Conservation (phyloP, 2,329 filamentous ascomycete genomes). For the Epichloe uncinata region DNA sequence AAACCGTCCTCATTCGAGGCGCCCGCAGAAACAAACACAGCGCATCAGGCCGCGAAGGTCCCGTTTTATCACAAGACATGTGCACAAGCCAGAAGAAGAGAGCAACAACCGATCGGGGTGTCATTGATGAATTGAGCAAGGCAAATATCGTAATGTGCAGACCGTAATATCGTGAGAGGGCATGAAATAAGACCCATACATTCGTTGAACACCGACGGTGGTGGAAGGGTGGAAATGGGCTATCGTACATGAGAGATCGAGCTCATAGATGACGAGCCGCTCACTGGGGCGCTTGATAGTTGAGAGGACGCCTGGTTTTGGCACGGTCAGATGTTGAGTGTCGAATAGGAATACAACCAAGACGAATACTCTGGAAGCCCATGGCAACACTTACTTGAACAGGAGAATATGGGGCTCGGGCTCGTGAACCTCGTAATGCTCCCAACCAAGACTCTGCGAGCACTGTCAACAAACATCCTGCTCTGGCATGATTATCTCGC, state of each 20-base stretch:
- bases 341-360: not conserved
- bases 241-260: conserved; percentile 12
- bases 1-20: not conserved
- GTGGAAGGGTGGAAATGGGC: conserved; percentile 4
- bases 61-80: not conserved
- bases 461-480: not conserved
- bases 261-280: conserved; percentile 2
- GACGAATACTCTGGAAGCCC: not conserved
- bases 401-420: conserved; percentile 96
- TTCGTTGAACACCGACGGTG: conserved; percentile 7
- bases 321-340: not conserved
- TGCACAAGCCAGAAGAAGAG: not conserved
- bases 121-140: conserved; percentile 5
- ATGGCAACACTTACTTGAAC: conserved; percentile 59
- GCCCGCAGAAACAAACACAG: not conserved
- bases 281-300: conserved; percentile 61
- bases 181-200: conserved; percentile 10
- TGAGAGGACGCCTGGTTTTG: conserved; percentile 58
- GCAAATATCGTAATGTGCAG: conserved; percentile 8
- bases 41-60: not conserved
- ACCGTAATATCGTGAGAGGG: conserved; percentile 11
- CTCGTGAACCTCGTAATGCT: conserved; percentile 98
- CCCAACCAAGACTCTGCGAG: conserved; percentile 84
- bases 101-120: conserved; percentile 1
- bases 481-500: not conserved